Conservation (phyloP, 768 basidiomycete genomes). For the Rhizopogon vinicolor region DNA sequence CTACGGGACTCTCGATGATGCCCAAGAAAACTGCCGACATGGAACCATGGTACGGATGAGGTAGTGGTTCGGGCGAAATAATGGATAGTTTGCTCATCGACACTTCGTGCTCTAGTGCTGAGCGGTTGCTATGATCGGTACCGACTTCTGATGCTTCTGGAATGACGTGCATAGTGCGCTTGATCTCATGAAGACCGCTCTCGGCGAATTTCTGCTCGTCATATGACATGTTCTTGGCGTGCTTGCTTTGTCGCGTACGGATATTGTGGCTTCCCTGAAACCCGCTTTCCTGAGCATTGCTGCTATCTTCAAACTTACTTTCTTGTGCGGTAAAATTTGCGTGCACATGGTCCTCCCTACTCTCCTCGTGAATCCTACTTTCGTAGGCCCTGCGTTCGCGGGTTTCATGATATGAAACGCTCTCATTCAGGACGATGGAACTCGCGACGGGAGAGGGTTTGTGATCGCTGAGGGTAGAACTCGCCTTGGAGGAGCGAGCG, state of each 20-base stretch:
- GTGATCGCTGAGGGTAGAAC: background rate
- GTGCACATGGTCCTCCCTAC: background rate
- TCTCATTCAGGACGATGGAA: constrained; percentile 9
- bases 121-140: constrained; percentile 11
- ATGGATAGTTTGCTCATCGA: constrained; percentile 23
- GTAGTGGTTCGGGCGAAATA: constrained; percentile 38
- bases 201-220: constrained; percentile 15
- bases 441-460: constrained; percentile 10
- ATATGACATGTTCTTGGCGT: constrained; percentile 11
- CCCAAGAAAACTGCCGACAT: constrained; percentile 25
- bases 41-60: constrained; percentile 40
- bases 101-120: constrained; percentile 15
- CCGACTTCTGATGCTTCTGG: constrained; percentile 21
- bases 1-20: constrained; percentile 29
- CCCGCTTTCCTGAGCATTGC: constrained; percentile 10
- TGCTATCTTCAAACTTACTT: constrained; percentile 5
- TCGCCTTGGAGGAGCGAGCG: constrained; percentile 8
- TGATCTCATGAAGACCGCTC: constrained; percentile 14
- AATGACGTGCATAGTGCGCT: constrained; percentile 24
- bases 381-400: constrained; percentile 16
- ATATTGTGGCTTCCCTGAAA: constrained; percentile 8
- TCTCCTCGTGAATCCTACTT: background rate
- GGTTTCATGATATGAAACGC: constrained; percentile 6
- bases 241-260: constrained; percentile 5
- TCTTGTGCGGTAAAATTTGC: background rate